These are phyloP conservation scores for Aleurites moluccanus DNA, from an alignment of 441 rosid genomes.

Conservation along the genomic window DNA sequence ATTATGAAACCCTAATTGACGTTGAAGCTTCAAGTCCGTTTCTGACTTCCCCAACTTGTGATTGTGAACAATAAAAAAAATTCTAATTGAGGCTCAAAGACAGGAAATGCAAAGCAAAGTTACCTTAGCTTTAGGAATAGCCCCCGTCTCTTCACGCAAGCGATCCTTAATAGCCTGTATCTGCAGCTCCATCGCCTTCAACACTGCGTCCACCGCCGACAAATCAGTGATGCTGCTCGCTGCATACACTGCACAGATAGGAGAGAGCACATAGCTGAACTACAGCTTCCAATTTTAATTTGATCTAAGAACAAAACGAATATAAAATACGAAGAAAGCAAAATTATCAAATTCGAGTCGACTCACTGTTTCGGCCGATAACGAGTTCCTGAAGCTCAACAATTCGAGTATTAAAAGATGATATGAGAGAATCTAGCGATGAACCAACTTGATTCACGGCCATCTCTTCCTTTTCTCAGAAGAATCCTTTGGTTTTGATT, in stretches of 20 bases:
- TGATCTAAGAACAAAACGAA: not conserved
- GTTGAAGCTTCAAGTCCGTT: not conserved
- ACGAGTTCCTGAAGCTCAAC: slow-evolving; percentile 84
- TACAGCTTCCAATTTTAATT: not conserved
- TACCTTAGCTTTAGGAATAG: slow-evolving; percentile 89
- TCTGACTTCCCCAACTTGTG: not conserved
- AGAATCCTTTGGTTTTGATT: too few species aligned
- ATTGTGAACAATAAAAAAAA: not conserved
- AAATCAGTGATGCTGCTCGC: slow-evolving; percentile 66
- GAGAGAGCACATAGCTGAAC: not conserved
- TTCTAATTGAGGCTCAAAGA: not conserved
- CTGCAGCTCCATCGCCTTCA: slow-evolving; percentile 85
- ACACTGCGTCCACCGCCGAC: slow-evolving; percentile 59
- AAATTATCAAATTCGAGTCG: slow-evolving; percentile 6
- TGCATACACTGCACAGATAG: slow-evolving; percentile 58
- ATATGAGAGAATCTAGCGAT: slow-evolving; percentile 61
- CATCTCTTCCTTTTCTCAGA: slow-evolving; percentile 33
- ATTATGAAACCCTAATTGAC: not conserved
- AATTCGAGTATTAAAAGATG: slow-evolving; percentile 67
- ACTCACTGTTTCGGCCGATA: slow-evolving; percentile 87
- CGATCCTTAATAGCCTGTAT: slow-evolving; percentile 74
- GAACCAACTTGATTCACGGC: slow-evolving; percentile 63
- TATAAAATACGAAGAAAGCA: not conserved
- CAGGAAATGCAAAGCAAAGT: not conserved
- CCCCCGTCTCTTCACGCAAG: slow-evolving; percentile 65